Conservation (phyloP, 176 grass and related monocot species). For the Oryza officinalis region DNA sequence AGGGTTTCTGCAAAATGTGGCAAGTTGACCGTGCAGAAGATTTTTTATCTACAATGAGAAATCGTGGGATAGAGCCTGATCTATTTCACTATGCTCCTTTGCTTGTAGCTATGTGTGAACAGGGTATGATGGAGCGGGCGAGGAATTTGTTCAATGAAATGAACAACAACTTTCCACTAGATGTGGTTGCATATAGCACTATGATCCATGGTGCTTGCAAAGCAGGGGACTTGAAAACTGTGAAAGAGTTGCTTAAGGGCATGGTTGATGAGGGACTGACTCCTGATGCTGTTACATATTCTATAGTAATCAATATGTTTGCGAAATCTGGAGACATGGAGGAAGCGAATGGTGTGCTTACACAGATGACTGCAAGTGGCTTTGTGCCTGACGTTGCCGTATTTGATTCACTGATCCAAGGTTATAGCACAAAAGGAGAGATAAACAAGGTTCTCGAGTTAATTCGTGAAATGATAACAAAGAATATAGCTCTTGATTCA, state of each 20-base stretch:
- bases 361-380: slow-evolving; percentile 64
- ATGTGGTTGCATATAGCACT: slow-evolving; percentile 51
- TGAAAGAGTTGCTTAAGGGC: slow-evolving; percentile 45
- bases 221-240: slow-evolving; percentile 46
- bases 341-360: slow-evolving; percentile 48
- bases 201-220: slow-evolving; percentile 62
- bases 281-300: slow-evolving; percentile 66
- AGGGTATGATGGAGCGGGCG: slow-evolving; percentile 52
- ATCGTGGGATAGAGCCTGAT: slow-evolving; percentile 36
- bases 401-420: slow-evolving; percentile 63
- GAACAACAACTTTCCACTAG: slow-evolving; percentile 30
- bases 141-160: slow-evolving; percentile 62
- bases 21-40: slow-evolving; percentile 40
- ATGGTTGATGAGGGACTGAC: slow-evolving; percentile 47
- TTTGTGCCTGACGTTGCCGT: slow-evolving; percentile 49
- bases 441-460: slow-evolving; percentile 38
- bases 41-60: slow-evolving; percentile 44
- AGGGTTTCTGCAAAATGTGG: slow-evolving; percentile 66
- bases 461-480: slow-evolving; percentile 51
- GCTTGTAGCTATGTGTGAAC: slow-evolving; percentile 54
- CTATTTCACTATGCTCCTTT: slow-evolving; percentile 53
- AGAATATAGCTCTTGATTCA: slow-evolving; percentile 51
- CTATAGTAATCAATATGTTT: slow-evolving; percentile 49
- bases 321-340: slow-evolving; percentile 49
- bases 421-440: slow-evolving; percentile 40